Base-by-base conservation (phyloP, 2,329 filamentous ascomycete genomes). In the Huntiella bhutanensis region DNA sequence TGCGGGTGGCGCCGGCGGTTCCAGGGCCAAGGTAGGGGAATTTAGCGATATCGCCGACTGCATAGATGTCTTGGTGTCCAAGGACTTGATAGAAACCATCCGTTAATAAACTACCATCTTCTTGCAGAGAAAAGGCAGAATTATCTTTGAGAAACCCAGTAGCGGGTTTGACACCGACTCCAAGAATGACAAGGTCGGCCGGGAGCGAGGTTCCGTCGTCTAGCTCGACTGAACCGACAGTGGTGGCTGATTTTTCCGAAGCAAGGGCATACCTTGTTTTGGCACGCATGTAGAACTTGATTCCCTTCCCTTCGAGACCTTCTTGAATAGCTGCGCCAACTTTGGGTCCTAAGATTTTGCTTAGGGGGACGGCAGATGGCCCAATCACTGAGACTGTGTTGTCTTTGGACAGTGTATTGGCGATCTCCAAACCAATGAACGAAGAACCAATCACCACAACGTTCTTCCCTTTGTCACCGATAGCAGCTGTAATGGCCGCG, bases 371-470 rank as follows among this genome's bases (percentile, higher is more conserved):
- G 49, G 75, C 75, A 58, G 94, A 86, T 81, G 87, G 88, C 34
- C 91, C 91, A 16, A 98, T 68, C 36, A 96, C 76, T 5, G 81
- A 81, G 12, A 98, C 86, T 6, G 78, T 65, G 59, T 98, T 93
- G 55, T 81, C 80, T 55, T 80, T 81, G 39, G 73, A 64, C 0
- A 81, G 78, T 0, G 92, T 80, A 52, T 87, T 91, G 51, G 82
- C 88, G n/a, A 92, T 75, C 62, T 98, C 91, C 82, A 98, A 92
- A 36, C 91, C 91, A 57, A 98, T 98, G 62, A 98, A 98, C 1
- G 85, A 93, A 49, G 82, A 88, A 36, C 91, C 91, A 46, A 98
- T 70, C 11, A 98, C 70, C 41, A 94, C 85, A 53, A 98, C 77
- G 62, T 94, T 95, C 70, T 94, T 95, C 49, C 76, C 77, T 57